These are phyloP conservation scores for Nakazawaea ernobii DNA, from an alignment of 805 yeast genomes.

Conservation along the genomic window DNA sequence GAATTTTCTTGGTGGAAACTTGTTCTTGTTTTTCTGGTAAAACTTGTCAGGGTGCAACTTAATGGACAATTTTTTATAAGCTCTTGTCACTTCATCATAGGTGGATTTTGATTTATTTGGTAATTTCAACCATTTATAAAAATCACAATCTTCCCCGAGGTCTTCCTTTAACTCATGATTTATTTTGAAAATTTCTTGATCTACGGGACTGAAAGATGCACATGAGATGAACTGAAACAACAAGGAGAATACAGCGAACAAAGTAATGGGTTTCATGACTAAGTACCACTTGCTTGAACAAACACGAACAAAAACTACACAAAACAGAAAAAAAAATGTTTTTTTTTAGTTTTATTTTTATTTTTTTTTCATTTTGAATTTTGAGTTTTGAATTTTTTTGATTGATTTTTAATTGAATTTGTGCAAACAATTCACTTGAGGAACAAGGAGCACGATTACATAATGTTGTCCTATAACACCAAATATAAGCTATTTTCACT, in stretches of 20 bases:
- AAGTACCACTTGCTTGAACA: not conserved
- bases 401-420: no score
- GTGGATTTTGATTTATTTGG: slow-evolving; percentile 35
- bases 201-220: slow-evolving; percentile 40
- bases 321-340: not conserved
- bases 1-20: slow-evolving; percentile 17
- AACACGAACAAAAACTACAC: not conserved
- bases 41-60: slow-evolving; percentile 84
- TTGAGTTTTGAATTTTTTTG: no score
- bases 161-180: slow-evolving; percentile 59
- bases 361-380: not conserved
- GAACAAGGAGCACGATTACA: not conserved
- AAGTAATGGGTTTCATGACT: not conserved
- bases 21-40: slow-evolving; percentile 29
- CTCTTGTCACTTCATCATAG: slow-evolving; percentile 51
- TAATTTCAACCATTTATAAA: slow-evolving; percentile 64
- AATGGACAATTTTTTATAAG: slow-evolving; percentile 66
- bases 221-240: not conserved
- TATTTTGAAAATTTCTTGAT: slow-evolving; percentile 74
- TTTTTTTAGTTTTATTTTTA: not conserved
- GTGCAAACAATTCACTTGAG: no score
- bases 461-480: not conserved
- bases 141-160: slow-evolving; percentile 54
- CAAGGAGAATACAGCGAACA: not conserved
- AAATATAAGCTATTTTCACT: slow-evolving; percentile 1